Evolutionary conservation across 148 eudicot species (phyloP).

Genomic region (Simmondsia chinensis): DNA sequence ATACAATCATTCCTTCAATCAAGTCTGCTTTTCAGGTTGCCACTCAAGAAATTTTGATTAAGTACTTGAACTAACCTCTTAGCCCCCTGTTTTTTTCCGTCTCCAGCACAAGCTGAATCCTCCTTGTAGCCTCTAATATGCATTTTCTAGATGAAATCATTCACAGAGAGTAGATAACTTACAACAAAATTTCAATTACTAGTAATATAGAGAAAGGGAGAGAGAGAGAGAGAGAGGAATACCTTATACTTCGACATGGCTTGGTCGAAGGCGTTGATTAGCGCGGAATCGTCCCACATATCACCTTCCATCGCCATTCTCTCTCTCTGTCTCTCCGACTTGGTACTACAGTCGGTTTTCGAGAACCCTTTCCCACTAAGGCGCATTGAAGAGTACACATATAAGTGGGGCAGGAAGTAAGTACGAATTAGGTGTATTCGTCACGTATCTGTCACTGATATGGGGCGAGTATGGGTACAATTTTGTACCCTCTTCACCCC

Average conservation of each 20-base stretch:
- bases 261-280: constrained; percentile 53
- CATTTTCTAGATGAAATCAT: constrained; percentile 26
- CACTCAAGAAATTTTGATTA: no score
- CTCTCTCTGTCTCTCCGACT: not conserved
- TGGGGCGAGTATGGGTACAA: no score
- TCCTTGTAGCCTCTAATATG: constrained; percentile 23
- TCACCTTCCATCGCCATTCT: constrained; percentile 42
- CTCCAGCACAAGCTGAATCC: constrained; percentile 15
- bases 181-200: not conserved
- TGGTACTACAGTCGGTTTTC: no score
- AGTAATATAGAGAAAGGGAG: not conserved
- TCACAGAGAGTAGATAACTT: not conserved
- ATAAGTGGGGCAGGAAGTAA: no score
- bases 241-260: constrained; percentile 69
- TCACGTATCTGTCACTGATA: no score
- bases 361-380: no score
- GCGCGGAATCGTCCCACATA: constrained; percentile 73
- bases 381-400: no score
- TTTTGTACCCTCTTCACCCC: no score
- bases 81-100: constrained; percentile 9
- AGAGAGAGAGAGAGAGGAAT: not conserved
- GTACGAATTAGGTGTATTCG: no score
- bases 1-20: no score
- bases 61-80: constrained; percentile 14
- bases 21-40: no score